Base-by-base conservation (phyloP, 176 grass and related monocot genomes). In the Chloris gayana region DNA sequence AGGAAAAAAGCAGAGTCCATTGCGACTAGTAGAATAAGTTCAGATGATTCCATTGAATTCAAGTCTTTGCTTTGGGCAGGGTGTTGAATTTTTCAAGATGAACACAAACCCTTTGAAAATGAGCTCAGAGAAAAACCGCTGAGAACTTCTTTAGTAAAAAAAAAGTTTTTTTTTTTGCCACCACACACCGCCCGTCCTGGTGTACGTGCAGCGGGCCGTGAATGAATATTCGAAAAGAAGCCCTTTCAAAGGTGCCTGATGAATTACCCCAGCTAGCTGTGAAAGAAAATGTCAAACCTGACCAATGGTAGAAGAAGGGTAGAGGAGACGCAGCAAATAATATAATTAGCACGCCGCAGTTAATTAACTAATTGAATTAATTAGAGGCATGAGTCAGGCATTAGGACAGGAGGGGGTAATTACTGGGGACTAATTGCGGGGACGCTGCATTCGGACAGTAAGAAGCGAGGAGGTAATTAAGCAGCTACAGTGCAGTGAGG, bases 71-170 rank as follows among this genome's bases (percentile, higher is more conserved):
- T 56, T 5, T n/a, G 6, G 1, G 6, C 7, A 0, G 10, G 18
- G 31, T 56, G 69, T 80, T 80, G 75, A 84, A 33, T 5, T 51
- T 33, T 79, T 79, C 61, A 35, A 37, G 50, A 69, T 84, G 50
- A 70, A 51, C 51, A 62, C 51, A 42, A 32, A 46, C 38, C 41
- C 5, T 75, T 59, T 58, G 34, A 5, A 81, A 69, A 62, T 84
- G 49, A 76, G 54, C 13, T 53, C 18, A 53, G 6, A 45, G 8
- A 47, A 15, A 51, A 51, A 51, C 3, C 15, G 21, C 1, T 42
- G 26, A 14, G 49, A 7, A 35, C 38, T 10, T 4, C 14, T 47
- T 3, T 2, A 47, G 45, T 14, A 51, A 19, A 51, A 37, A 26
- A 42, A 82, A 76, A 44, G 2, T 42, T 44, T 44, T 44, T 44